Percentiles rank a stretch among this genome's conserved stretches.
Conservation (phyloP, 73 alveolate species). For the Paramecium bursaria region DNA sequence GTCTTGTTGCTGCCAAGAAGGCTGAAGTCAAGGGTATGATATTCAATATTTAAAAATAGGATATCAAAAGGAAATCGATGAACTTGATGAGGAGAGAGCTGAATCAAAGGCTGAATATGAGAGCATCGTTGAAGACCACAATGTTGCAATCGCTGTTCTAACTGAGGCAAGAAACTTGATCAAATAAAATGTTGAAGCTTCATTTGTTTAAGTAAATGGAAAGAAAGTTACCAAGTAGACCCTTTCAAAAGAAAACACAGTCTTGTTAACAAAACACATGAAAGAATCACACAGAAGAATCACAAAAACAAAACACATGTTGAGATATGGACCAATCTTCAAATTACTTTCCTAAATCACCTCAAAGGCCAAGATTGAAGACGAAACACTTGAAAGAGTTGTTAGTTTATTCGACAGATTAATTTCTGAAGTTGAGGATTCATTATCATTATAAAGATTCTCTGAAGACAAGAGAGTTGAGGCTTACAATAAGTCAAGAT, state of each 20-base stretch:
- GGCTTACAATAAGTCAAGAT: constrained; percentile 36
- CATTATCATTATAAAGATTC: constrained; percentile 45
- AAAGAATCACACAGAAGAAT: constrained; percentile 36
- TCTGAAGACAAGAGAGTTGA: constrained; percentile 63
- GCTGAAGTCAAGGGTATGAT: constrained; percentile 47
- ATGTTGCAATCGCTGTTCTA: constrained; percentile 43
- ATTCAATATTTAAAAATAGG: neutral
- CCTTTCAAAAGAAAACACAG: constrained; percentile 3
- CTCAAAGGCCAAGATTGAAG: constrained; percentile 21
- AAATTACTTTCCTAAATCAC: constrained; percentile 8
- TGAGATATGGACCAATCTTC: constrained; percentile 41
- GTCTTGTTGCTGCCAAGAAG: constrained; percentile 35
- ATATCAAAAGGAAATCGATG: constrained; percentile 51
- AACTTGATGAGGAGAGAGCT: constrained; percentile 61
- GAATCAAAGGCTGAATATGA: constrained; percentile 21
- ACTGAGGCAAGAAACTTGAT: constrained; percentile 57
- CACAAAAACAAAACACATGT: constrained; percentile 8
- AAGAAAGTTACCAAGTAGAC: neutral
- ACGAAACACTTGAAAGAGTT: constrained; percentile 32
- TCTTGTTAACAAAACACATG: constrained; percentile 9
- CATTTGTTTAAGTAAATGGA: constrained; percentile 1
- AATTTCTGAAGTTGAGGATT: constrained; percentile 41
- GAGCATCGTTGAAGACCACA: constrained; percentile 35
- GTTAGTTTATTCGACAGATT: constrained; percentile 24
- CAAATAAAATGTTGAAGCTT: constrained; percentile 49